Base-by-base conservation (phyloP, 768 basidiomycete species). In the Mycena vulgaris region DNA sequence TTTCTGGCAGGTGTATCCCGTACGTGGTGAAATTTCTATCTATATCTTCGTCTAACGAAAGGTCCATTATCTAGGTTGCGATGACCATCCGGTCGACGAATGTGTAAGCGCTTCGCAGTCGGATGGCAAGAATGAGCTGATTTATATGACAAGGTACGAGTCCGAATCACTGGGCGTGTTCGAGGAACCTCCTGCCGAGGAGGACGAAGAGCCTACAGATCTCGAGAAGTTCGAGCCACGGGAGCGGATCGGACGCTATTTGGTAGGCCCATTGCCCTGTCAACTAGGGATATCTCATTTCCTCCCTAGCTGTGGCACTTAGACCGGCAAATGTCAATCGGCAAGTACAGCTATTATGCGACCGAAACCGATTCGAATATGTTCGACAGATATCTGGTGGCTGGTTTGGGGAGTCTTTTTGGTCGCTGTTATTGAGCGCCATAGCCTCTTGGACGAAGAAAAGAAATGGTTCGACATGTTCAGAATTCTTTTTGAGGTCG, bases 361-460 rank as follows among this genome's bases (percentile, higher is more conserved):
- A 31, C 11, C 31, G 19, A 28, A 31, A 23, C 7, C 21, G 14
- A 21, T n/a, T 55, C 30, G 31, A 49, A 13, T 19, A 17, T 17
- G 17, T 27, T 28, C 17, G 19, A 42, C 85, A 85, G 93, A 94
- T 77, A 90, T 94, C 58, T 94, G 93, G 93, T 94, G 92, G 93
- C 85, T 95, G 10, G 90, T 89, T 0, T 89, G 89, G 79, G 92
- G 87, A 1, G 85, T 95, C 3, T 93, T 93, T 80, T 74, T 92
- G 17, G 83, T 95, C 48, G 89, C 91, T 52, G 90, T 95, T 63
- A 87, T 94, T 42, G 93, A 94, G 80, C 84, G 88, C 5, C 87
- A 83, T 11, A 85, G 86, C 48, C 78, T 93, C 49, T 82, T 89
- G 78, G 84, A 92, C 60, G 80, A 85, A 21, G 81, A 80, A 7